Base-by-base conservation (phyloP, 176 grass and related monocot species). In the Carex parvula region DNA sequence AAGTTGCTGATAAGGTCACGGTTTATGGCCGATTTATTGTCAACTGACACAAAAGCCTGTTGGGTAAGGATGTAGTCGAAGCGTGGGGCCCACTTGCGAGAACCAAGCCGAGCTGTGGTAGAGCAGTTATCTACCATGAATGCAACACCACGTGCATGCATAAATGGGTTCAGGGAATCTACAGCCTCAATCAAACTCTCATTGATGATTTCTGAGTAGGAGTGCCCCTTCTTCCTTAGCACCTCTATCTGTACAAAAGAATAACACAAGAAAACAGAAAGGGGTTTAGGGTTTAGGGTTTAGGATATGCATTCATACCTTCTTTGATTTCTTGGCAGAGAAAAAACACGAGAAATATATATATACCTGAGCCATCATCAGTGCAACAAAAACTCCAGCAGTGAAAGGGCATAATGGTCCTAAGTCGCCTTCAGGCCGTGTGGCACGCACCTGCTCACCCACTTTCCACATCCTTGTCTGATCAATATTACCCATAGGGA, bases 81-180 rank as follows among this genome's bases (percentile, higher is more conserved):
- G 4, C 94, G 90, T 0, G 94, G 94, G 0, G 94, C 92, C 94
- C 94, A 97, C 79, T 97, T 97, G 76, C 94, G 89, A 3, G 94
- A 94, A 83, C 92, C 94, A 63, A 97, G 37, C 2, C 94, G 94
- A 22, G 94, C 94, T 10, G 94, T 97, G 0, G 94, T 97, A 3
- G 92, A 97, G 80, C 90, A 97, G 87, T 97, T 97, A 60, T 97
- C 94, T 33, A 97, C 94, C 94, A 97, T 97, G 83, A 97, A 97
- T 22, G 95, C 91, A 39, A 97, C 92, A 14, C 95, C 95, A 3
- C 92, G 89, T 68, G 95, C 92, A 20, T 98, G 95, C 95, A 98
- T 98, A 70, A 94, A 98, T 3, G 95, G 95, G 68, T 98, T 98
- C 2, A 97, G 61, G 3, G 92, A 97, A 82, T 97, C 95, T 15